Evolutionary conservation across 495 filamentous ascomycete species (phyloP).

Genomic region (Choiromyces venosus): DNA sequence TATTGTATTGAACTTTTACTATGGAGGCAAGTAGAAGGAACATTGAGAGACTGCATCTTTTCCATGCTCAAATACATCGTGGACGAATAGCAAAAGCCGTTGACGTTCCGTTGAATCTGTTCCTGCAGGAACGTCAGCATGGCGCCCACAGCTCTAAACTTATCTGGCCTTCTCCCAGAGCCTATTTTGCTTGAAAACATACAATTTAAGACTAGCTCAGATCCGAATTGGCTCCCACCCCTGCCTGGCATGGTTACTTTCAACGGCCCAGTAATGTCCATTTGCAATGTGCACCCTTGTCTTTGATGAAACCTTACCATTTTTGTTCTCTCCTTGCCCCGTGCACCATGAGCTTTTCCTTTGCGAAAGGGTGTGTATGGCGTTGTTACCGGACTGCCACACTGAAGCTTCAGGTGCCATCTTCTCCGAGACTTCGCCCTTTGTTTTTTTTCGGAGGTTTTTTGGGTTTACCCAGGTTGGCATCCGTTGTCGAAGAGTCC

Average conservation of each 20-base stretch:
- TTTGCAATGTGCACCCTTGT: background rate
- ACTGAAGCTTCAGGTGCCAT: background rate
- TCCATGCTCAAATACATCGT: slow-evolving; percentile 5
- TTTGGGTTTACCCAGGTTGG: no score
- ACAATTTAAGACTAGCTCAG: background rate
- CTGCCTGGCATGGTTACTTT: background rate
- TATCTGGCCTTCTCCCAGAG: background rate
- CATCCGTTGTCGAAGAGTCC: background rate
- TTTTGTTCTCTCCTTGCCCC: background rate
- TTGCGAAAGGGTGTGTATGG: background rate
- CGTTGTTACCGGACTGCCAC: background rate
- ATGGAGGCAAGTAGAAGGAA: slow-evolving; percentile 5
- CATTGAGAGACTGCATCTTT: slow-evolving; percentile 14
- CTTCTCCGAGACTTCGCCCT: background rate
- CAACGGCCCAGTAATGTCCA: background rate
- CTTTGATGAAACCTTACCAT: background rate
- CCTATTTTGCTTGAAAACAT: background rate
- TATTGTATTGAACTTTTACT: slow-evolving; percentile 1
- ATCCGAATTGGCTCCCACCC: background rate
- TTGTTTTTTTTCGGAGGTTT: no score
- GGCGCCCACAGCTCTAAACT: slow-evolving; percentile 23
- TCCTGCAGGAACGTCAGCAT: slow-evolving; percentile 17
- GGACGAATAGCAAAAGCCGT: slow-evolving; percentile 19
- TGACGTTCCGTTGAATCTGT: slow-evolving; percentile 8
- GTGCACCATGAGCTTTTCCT: background rate